Evolutionary conservation across 495 filamentous ascomycete genomes (phyloP), one percentile per base, ranked within the genome.

Genomic region (Aspergillus cavernicola): DNA sequence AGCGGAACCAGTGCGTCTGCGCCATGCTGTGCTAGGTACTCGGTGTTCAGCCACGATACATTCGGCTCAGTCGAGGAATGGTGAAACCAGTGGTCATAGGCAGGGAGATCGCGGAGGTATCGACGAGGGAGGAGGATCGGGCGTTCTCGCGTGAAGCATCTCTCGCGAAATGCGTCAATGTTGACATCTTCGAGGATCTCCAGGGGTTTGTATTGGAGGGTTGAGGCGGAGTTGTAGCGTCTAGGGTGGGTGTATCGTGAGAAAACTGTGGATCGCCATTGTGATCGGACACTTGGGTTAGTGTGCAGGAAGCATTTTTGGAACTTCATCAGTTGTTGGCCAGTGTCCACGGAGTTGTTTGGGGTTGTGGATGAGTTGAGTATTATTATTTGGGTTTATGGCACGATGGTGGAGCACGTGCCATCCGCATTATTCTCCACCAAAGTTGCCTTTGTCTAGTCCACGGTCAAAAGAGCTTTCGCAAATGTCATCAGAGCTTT

Each of bases 61-160:
- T 38, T 39, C 0, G 18, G 8, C 9, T 36, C 22, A 22, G 45
- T 29, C 15, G 16, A 9, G 4, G 50, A 48, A 15, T 56, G 41
- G 8, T 59, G 56, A 38, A 86, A 86, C 83, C 83, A 86, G 23
- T 74, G 74, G 20, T 61, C 60, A 29, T 76, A 61, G 3, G 80
- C 81, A 5, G 83, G 82, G 4, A 84, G 47, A 9, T 66, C 36
- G 18, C 46, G 47, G 36, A 81, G 80, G 15, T 67, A 47, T 1
- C 63, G 64, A 35, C 67, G 70, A 4, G 78, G 78, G 13, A 85
- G 64, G 26, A 82, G 43, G 4, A 62, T 67, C 2, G 82, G 82
- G 29, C 63, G 59, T 5, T 72, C 74, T 10, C 70, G 70, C 8
- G 47, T 37, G 60, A 85, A 83, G 53, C 64, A 77, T 46, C 64